Base-by-base conservation (phyloP, 2,329 filamentous ascomycete species). In the Arthrocladium fulminans region DNA sequence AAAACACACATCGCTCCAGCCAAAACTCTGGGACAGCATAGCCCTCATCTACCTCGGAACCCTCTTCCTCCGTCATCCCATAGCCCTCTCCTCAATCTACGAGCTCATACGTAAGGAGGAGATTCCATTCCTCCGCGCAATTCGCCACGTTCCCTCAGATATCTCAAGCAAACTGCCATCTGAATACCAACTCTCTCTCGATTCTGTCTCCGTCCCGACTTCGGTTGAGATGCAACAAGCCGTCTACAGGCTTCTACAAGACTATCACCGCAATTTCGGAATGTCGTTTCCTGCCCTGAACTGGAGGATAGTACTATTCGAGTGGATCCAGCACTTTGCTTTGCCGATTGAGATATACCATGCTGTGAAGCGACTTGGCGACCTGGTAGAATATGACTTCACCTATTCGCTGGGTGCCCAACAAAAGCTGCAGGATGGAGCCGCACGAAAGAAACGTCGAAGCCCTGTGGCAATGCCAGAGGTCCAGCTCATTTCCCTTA, bases 1-100 rank as follows among this genome's bases (percentile, higher is more conserved):
- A 63, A 60, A 45, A 54, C 57, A 39, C 64, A 65, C 17, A 15
- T 27, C 2, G 2, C 17, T 42, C 44, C 56, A 63, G 61, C 88
- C 89, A 1, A 79, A 71, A 45, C 68, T 94, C 29, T 68, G 86
- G 35, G 89, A 95, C 56, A 84, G 83, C 0, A 66, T 97, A 45
- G 81, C 74, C 1, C 63, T 95, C 9, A 88, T 86, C 61, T 96
- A 96, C 67, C 66, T 96, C 27, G 89, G 80, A 1, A 80, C 80
- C 30, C 60, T 92, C 39, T 70, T 95, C 22, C 71, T 95, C 57
- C 80, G 84, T 48, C 72, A 92, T 48, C 88, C 89, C 0, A 73
- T 86, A n/a, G 80, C 81, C 19, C 69, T 90, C 6, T 83, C 80
- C 3, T 13, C 64, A 61, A 15, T 61, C 62, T 56, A 52, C 74